Conservation (phyloP, 805 yeast genomes). For the Kazachstania bromeliacearum region DNA sequence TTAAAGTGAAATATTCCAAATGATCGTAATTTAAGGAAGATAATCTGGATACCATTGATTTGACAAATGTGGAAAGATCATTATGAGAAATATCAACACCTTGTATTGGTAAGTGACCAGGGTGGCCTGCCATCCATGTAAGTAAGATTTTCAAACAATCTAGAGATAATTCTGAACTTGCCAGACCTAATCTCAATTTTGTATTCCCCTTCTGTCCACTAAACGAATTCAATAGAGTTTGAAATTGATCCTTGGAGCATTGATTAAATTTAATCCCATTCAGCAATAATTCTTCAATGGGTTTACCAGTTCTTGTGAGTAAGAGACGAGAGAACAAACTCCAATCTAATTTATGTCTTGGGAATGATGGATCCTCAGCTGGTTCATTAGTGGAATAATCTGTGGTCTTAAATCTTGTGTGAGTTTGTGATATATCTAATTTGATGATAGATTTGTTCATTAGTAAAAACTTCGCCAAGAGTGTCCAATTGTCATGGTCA, state of each 20-base stretch:
- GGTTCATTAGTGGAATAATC: conserved; percentile 1
- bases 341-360: conserved; percentile 74
- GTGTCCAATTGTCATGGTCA: conserved; percentile 65
- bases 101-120: conserved; percentile 15
- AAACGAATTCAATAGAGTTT: conserved; percentile 47
- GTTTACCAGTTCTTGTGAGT: conserved; percentile 52
- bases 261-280: conserved; percentile 70
- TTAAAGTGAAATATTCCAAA: conserved; percentile 49
- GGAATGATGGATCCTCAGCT: conserved; percentile 22
- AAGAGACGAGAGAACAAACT: conserved; percentile 59
- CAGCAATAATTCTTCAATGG: conserved; percentile 59
- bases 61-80: conserved; percentile 39
- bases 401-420: conserved; percentile 26
- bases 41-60: conserved; percentile 19
- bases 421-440: conserved; percentile 62
- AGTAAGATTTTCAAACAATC: conserved; percentile 48
- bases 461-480: conserved; percentile 65
- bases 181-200: conserved; percentile 54
- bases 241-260: conserved; percentile 37
- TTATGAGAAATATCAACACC: conserved; percentile 83
- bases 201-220: conserved; percentile 19
- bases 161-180: conserved; percentile 55
- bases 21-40: conserved; percentile 16
- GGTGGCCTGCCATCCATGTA: conserved; percentile 41
- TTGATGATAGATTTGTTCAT: conserved; percentile 48